phyloP scores from a whole-genome alignment of 139 green algal species.

The Chlorella sp. region DNA sequence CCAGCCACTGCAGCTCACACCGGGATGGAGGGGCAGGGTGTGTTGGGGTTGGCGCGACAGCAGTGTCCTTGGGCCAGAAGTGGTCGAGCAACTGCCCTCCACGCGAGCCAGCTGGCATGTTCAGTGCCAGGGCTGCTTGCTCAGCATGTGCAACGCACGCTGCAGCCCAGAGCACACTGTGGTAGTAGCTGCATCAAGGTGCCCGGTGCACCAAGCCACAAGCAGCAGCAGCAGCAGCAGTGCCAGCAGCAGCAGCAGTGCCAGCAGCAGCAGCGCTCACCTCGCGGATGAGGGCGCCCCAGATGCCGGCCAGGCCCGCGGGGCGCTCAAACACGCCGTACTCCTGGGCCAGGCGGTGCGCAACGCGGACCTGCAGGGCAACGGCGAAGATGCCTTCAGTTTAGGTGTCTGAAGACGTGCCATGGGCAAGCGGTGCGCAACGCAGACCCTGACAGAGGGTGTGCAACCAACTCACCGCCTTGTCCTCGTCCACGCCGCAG shows the following conservation, averaged over 20 bases:
- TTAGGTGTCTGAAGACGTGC: too few species aligned
- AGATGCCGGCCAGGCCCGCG: slow-evolving; percentile 71
- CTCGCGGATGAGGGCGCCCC: slow-evolving; percentile 66
- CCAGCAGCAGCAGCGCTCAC: not conserved
- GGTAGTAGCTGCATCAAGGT: too few species aligned
- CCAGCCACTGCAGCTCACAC: slow-evolving; percentile 56
- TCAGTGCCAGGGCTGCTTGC: too few species aligned
- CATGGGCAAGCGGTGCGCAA: too few species aligned
- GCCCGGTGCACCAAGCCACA: too few species aligned
- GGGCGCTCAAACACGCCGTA: slow-evolving; percentile 53
- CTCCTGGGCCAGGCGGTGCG: slow-evolving; percentile 48
- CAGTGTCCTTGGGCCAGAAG: too few species aligned
- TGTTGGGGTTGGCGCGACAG: not conserved
- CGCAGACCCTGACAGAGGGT: too few species aligned
- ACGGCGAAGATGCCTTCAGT: too few species aligned
- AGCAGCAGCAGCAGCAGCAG: not conserved
- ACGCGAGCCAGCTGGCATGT: too few species aligned
- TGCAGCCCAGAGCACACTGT: too few species aligned
- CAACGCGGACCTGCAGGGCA: slow-evolving; percentile 14
- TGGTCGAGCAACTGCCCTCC: too few species aligned
- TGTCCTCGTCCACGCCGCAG: slow-evolving; percentile 52
- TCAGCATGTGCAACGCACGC: too few species aligned
- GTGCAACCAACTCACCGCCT: slow-evolving; percentile 36
- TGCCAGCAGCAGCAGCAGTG: not conserved
- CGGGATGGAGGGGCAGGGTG: not conserved